Percentiles rank a stretch among this genome's conserved stretches.
These are phyloP conservation scores for Quercus rubra DNA, from an alignment of 306 rosid genomes.

Conservation along the genomic window DNA sequence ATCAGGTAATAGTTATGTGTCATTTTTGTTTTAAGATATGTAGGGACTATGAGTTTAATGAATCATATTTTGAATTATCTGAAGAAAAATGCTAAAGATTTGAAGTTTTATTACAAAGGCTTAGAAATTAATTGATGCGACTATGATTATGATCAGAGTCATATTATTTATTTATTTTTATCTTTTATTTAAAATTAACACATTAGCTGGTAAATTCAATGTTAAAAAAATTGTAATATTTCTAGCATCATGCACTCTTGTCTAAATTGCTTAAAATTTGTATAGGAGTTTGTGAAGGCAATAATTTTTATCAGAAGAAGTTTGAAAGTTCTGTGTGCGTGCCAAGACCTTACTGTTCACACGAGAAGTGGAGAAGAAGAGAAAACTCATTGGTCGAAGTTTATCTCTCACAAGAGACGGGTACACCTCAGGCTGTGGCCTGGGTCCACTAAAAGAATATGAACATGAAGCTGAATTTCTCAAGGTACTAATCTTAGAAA, in stretches of 20 bases:
- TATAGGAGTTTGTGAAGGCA: conserved; percentile 88
- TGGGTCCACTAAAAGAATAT: conserved; percentile 40
- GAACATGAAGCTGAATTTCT: conserved; percentile 79
- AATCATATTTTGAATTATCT: too few relatives aligned
- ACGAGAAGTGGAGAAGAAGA: conserved; percentile 68
- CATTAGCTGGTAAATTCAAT: too few relatives aligned
- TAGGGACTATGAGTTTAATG: neutral
- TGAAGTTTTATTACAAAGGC: too few relatives aligned
- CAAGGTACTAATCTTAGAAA: conserved; percentile 37
- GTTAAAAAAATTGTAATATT: too few relatives aligned
- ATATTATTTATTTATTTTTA: too few relatives aligned
- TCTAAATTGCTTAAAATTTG: neutral
- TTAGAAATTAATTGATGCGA: too few relatives aligned
- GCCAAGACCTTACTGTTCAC: conserved; percentile 46
- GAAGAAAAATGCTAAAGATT: too few relatives aligned
- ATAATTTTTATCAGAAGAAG: conserved; percentile 70
- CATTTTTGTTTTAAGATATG: neutral
- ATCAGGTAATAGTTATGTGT: conserved; percentile 37
- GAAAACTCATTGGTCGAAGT: conserved; percentile 56
- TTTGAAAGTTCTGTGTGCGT: conserved; percentile 31
- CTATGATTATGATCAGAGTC: too few relatives aligned
- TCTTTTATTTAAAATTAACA: too few relatives aligned
- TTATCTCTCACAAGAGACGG: conserved; percentile 71
- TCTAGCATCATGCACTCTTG: too few relatives aligned
- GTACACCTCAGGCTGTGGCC: conserved; percentile 40